Conservation (phyloP, 805 yeast species). For the Debaryomyces hansenii region DNA sequence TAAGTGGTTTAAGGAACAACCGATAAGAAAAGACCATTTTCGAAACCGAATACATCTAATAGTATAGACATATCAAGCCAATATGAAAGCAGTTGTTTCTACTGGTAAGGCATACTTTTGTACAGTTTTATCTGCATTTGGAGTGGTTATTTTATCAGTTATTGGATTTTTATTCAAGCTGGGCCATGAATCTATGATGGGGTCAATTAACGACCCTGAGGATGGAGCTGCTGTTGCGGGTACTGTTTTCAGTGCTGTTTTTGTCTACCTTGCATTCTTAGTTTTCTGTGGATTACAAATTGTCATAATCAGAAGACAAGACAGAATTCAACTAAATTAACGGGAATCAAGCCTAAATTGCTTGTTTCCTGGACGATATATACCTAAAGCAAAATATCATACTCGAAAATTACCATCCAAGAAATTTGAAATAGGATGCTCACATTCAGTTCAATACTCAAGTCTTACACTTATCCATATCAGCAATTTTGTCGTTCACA, state of each 20-base stretch:
- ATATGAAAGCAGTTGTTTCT: slow-evolving; percentile 46
- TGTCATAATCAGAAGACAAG: slow-evolving; percentile 58
- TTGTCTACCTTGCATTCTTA: slow-evolving; percentile 77
- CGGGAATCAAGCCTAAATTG: neutral
- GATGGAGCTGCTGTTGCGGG: slow-evolving; percentile 93
- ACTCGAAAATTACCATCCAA: no score
- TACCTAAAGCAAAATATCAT: no score
- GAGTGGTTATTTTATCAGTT: slow-evolving; percentile 80
- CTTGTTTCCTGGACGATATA: no score
- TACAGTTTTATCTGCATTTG: slow-evolving; percentile 89
- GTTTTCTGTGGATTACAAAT: slow-evolving; percentile 90
- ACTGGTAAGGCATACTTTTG: slow-evolving; percentile 93
- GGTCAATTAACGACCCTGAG: slow-evolving; percentile 85
- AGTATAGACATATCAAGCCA: neutral
- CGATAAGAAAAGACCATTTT: neutral
- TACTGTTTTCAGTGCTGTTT: slow-evolving; percentile 86
- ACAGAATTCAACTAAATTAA: slow-evolving; percentile 51
- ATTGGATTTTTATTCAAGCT: slow-evolving; percentile 78
- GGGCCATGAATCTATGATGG: slow-evolving; percentile 90
- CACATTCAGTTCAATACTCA: no score
- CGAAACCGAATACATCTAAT: no score
- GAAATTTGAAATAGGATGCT: no score
- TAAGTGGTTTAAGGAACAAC: neutral
- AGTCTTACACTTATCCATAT: no score
- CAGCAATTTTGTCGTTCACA: no score